These are phyloP conservation scores for Pythium rishiriense DNA, from an alignment of 352 stramenopile species.

Conservation along the genomic window DNA sequence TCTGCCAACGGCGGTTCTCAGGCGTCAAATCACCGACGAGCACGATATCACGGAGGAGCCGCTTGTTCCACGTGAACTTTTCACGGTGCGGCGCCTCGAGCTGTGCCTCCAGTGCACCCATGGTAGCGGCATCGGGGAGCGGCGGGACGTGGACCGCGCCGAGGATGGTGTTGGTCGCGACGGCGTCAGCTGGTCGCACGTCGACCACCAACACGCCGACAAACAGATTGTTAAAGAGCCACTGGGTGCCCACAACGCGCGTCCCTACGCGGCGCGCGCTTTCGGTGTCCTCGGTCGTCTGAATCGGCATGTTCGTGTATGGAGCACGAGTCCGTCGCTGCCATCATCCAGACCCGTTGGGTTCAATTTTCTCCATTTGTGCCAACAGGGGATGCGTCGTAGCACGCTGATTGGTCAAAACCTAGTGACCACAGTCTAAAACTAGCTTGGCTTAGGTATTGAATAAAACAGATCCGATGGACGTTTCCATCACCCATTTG, in stretches of 20 bases:
- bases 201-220: slow-evolving; percentile 68
- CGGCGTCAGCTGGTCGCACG: slow-evolving; percentile 34
- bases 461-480: neutral
- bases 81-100: slow-evolving; percentile 23
- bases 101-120: slow-evolving; percentile 30
- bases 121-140: slow-evolving; percentile 1
- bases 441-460: neutral
- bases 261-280: slow-evolving; percentile 2
- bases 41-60: slow-evolving; percentile 53
- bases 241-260: slow-evolving; percentile 45
- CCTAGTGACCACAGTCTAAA: neutral
- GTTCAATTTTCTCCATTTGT: too few relatives aligned
- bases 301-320: neutral
- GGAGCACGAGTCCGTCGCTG: too few relatives aligned
- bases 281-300: neutral
- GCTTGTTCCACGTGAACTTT: slow-evolving; percentile 34
- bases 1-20: slow-evolving; percentile 40
- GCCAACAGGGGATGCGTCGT: neutral
- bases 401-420: neutral
- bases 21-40: slow-evolving; percentile 43
- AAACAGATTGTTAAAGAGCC: slow-evolving; percentile 79
- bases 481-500: slow-evolving; percentile 11
- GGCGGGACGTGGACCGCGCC: slow-evolving; percentile 54
- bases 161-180: slow-evolving; percentile 44
- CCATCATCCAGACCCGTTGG: too few relatives aligned